A percentile compares a stretch with the other conserved stretches of the same genome.
These are phyloP conservation scores for Colletotrichum zoysiae DNA, from an alignment of 2,329 filamentous ascomycete species.

Conservation along the genomic window DNA sequence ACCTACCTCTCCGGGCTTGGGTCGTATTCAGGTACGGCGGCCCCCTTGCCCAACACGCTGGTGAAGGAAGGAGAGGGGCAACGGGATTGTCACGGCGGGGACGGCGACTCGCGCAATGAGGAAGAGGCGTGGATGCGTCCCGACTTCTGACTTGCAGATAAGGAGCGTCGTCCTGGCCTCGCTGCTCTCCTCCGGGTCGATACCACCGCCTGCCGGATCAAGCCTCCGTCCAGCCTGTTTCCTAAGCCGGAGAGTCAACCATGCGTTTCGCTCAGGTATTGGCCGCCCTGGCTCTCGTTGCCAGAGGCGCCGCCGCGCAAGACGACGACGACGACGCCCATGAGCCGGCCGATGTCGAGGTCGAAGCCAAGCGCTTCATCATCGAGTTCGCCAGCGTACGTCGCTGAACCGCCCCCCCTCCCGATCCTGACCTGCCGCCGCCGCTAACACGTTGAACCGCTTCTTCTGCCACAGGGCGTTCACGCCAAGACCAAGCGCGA, in stretches of 20 bases:
- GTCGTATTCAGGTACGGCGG: conserved; percentile 21
- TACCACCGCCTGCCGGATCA: too few species aligned
- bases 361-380: conserved; percentile 38
- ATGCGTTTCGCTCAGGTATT: conserved; percentile 21
- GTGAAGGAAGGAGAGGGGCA: conserved; percentile 1
- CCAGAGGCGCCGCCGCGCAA: not conserved
- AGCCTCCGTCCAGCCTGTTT: too few species aligned
- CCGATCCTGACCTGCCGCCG: not conserved
- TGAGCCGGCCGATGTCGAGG: not conserved
- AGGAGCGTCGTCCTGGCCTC: not conserved
- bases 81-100: conserved; percentile 22
- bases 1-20: conserved; percentile 37
- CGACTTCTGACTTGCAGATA: not conserved
- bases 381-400: conserved; percentile 32
- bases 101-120: not conserved
- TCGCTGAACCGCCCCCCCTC: not conserved
- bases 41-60: conserved; percentile 1
- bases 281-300: conserved; percentile 8
- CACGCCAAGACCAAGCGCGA: conserved; percentile 21
- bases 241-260: not conserved
- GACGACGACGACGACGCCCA: not conserved
- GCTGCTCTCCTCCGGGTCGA: not conserved
- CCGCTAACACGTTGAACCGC: not conserved
- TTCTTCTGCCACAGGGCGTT: not conserved
- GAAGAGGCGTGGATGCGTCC: not conserved